Base-by-base conservation (phyloP, 2,329 filamentous ascomycete genomes). In the Monilinia aucupariae region DNA sequence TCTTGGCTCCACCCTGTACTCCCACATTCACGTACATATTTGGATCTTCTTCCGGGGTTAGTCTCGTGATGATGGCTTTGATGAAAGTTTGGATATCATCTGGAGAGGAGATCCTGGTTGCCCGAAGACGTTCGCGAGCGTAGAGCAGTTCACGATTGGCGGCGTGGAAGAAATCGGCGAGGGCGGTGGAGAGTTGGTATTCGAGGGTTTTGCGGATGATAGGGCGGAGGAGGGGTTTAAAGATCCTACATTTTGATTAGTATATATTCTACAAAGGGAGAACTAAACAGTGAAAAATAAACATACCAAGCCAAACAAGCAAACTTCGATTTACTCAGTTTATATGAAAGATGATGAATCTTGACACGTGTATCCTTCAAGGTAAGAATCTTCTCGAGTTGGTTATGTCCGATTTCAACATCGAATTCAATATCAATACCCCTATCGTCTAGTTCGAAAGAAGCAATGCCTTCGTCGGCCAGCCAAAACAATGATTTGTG, bases 371-470 rank as follows among this genome's bases (percentile, higher is more conserved):
- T 92, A 13, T 82, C 82, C 47, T 85, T 85, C 6, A 97, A 81
- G 0, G 87, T 86, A 10, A 97, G 81, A 13, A 97, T 88, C 70
- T 92, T 85, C 71, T 97, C 92, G 2, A 96, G 76, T 1, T 82
- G 81, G 66, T 92, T 88, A 64, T 87, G 87, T 54, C 88, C 88
- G 59, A 97, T 84, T 72, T 96, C 92, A 0, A 97, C 78, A 68
- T 96, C 91, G 7, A 97, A 78, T 34, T 90, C 85, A 56, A 97
- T 84, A 74, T 97, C 93, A 64, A 97, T 85, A 22, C 93, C 93
- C 25, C 90, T 85, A 69, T 93, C 86, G 74, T 97, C 93, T 6
- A 97, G 84, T 51, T 85, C 84, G 75, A 97, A 92, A 37, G 88
- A 91, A 6, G 89, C 91, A 54, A 97, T 89, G 4, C 93, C 93